Percentiles rank a stretch among this genome's conserved stretches.
Conservation (phyloP, 2,329 filamentous ascomycete genomes). For the Fusarium caatingaense region DNA sequence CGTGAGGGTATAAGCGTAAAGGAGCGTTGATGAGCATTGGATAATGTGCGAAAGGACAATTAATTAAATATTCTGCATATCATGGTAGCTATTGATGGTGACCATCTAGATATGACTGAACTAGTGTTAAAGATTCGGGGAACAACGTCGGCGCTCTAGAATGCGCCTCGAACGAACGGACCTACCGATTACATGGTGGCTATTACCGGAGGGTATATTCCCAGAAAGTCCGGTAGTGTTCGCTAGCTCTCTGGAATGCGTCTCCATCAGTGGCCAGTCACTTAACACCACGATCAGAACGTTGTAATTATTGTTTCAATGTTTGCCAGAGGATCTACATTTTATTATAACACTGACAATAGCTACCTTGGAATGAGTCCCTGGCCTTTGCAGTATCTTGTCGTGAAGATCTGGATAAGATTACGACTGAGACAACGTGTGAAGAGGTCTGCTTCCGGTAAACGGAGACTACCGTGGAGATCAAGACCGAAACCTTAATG, state of each 20-base stretch:
- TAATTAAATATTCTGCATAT: neutral
- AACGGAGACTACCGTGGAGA: neutral
- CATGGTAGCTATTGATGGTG: rapidly evolving
- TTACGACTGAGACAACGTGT: neutral
- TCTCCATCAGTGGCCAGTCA: neutral
- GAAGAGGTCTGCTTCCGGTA: neutral
- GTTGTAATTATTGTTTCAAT: too few relatives aligned
- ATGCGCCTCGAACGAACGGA: neutral
- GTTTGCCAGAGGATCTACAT: too few relatives aligned
- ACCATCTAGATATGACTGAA: neutral
- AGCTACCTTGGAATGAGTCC: neutral
- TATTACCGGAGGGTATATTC: neutral
- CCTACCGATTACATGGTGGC: neutral
- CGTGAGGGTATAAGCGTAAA: neutral
- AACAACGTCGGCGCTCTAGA: neutral
- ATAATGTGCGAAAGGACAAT: neutral
- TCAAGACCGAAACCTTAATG: neutral
- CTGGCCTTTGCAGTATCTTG: neutral
- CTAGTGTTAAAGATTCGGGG: too few relatives aligned
- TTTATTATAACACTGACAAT: rapidly evolving
- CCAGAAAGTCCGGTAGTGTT: neutral
- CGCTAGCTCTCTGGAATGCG: neutral
- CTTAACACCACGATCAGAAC: neutral
- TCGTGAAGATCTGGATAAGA: neutral
- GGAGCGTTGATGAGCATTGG: neutral